phyloP scores from a whole-genome alignment of 768 basidiomycete genomes.

The Pleurotus ostreatus region DNA sequence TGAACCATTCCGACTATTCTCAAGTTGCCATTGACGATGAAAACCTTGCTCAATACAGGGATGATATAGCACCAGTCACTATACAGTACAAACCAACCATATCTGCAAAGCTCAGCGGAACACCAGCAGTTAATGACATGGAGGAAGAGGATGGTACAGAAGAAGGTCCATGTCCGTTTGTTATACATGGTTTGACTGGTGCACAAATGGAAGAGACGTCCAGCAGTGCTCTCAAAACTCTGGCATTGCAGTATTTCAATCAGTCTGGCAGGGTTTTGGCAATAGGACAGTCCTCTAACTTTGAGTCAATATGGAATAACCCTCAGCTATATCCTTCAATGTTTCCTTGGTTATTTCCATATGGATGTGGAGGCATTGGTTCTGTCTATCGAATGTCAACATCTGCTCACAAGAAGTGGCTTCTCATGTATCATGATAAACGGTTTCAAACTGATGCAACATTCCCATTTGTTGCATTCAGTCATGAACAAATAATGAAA shows the following conservation, averaged over 20 bases:
- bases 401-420: constrained; percentile 19
- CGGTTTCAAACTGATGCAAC: constrained; percentile 31
- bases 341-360: constrained; percentile 40
- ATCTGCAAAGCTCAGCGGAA: constrained; percentile 19
- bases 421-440: constrained; percentile 36
- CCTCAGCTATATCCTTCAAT: constrained; percentile 28
- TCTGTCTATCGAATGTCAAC: constrained; percentile 15
- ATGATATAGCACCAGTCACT: constrained; percentile 17
- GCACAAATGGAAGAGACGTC: constrained; percentile 11
- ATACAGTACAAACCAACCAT: constrained; percentile 17
- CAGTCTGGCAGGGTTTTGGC: constrained; percentile 20
- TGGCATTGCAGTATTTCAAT: constrained; percentile 23
- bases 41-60: constrained; percentile 19
- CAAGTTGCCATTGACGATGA: constrained; percentile 25
- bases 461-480: constrained; percentile 35
- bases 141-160: constrained; percentile 16
- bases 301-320: constrained; percentile 29
- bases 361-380: constrained; percentile 32
- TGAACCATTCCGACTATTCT: constrained; percentile 29
- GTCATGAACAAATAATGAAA: constrained; percentile 30
- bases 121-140: constrained; percentile 21
- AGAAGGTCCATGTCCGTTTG: constrained; percentile 20
- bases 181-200: constrained; percentile 21
- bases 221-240: constrained; percentile 12
- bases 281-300: constrained; percentile 20